These are phyloP conservation scores for Leptosphaerulina australis DNA, from an alignment of 2,329 filamentous ascomycete genomes.

Conservation along the genomic window DNA sequence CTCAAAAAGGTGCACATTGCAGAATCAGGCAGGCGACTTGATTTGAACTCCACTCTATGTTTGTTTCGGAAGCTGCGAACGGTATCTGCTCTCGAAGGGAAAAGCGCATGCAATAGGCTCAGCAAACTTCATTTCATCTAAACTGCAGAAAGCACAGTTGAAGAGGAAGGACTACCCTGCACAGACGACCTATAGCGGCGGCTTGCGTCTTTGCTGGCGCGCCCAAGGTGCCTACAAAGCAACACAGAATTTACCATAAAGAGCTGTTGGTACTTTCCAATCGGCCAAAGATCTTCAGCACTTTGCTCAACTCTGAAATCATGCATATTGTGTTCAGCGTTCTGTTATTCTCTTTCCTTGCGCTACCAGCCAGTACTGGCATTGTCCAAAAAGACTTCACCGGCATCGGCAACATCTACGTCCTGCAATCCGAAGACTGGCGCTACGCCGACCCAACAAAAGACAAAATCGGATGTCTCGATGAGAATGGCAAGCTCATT, in stretches of 20 bases:
- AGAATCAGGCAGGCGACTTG: not conserved
- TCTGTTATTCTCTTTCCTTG: slow-evolving; percentile 13
- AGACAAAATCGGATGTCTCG: slow-evolving; percentile 38
- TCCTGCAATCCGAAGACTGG: slow-evolving; percentile 40
- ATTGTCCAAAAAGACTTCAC: slow-evolving; percentile 37
- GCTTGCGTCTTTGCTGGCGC: slow-evolving; percentile 8
- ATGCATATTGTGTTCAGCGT: slow-evolving; percentile 19
- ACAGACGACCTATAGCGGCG: slow-evolving; percentile 7
- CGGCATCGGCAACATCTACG: slow-evolving; percentile 39
- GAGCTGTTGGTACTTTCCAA: not conserved
- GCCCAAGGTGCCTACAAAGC: not conserved
- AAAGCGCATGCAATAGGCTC: not conserved
- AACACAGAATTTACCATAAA: not conserved
- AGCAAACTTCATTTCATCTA: not conserved
- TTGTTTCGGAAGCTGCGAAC: not conserved
- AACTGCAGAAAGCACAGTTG: not conserved
- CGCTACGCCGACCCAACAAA: slow-evolving; percentile 26
- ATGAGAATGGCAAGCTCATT: slow-evolving; percentile 34
- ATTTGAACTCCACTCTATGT: not conserved
- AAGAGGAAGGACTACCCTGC: not conserved
- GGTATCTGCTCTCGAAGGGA: not conserved
- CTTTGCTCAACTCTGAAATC: not conserved
- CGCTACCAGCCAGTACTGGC: slow-evolving; percentile 21
- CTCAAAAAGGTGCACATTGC: slow-evolving; percentile 3
- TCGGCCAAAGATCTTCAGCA: not conserved